A percentile compares a stretch with the other conserved stretches of the same genome.
These are phyloP conservation scores for Verticillium nonalfalfae DNA, from an alignment of 2,329 filamentous ascomycete species.

Conservation along the genomic window DNA sequence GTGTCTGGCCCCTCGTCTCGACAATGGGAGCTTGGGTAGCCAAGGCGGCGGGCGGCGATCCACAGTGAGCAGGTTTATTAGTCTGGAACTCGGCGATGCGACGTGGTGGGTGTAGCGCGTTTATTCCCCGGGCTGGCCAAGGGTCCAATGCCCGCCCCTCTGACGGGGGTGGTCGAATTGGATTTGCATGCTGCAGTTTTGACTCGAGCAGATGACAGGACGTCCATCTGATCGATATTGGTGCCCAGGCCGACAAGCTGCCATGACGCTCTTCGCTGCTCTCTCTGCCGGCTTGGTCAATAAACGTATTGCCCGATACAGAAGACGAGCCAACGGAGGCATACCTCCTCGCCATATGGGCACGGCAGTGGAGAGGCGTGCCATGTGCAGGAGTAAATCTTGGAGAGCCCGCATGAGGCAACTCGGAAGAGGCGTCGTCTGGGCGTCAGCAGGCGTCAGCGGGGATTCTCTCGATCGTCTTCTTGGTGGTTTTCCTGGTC, in stretches of 20 bases:
- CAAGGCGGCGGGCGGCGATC: neutral
- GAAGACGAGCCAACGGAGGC: neutral
- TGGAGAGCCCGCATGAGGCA: neutral
- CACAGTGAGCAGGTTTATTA: slow-evolving; percentile 1
- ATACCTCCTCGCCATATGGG: neutral
- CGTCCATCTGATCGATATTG: neutral
- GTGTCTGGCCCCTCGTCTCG: neutral
- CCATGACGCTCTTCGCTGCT: neutral
- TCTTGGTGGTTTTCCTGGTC: too few species aligned
- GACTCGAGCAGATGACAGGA: neutral
- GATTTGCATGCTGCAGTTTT: neutral
- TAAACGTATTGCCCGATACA: neutral
- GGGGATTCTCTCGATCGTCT: neutral
- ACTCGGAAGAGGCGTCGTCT: neutral
- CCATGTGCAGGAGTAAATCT: neutral
- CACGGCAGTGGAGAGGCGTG: neutral
- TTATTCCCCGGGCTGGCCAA: neutral
- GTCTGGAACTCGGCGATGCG: neutral
- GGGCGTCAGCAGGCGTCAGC: neutral
- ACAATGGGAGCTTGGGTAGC: neutral
- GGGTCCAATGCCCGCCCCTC: neutral
- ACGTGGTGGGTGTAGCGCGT: neutral
- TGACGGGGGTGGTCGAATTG: neutral
- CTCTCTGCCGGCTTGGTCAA: neutral
- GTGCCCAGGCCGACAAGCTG: neutral